Percentiles rank a stretch among this genome's conserved stretches.
These are phyloP conservation scores for Talaromyces verruculosus DNA, from an alignment of 2,329 filamentous ascomycete species.

Conservation along the genomic window DNA sequence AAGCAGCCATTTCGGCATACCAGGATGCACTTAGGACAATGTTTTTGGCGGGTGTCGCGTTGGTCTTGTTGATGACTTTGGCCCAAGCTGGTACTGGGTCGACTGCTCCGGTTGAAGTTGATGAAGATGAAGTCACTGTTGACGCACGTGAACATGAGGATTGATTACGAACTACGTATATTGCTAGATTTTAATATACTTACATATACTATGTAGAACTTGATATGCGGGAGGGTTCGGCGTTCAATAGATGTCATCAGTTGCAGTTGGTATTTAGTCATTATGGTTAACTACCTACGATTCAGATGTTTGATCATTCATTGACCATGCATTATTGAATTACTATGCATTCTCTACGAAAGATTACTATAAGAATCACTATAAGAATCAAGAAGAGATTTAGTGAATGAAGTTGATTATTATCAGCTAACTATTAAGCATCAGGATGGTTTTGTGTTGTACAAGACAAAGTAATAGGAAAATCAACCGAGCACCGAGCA, in stretches of 20 bases:
- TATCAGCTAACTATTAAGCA: slow-evolving; percentile 3
- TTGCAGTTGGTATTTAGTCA: neutral
- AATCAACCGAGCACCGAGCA: slow-evolving; percentile 5
- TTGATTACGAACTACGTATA: neutral
- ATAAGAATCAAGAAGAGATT: neutral
- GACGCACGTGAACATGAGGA: neutral
- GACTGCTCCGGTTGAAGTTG: slow-evolving; percentile 36
- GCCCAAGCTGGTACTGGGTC: slow-evolving; percentile 62
- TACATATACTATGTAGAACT: neutral
- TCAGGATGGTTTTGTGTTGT: neutral
- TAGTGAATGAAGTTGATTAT: slow-evolving; percentile 6
- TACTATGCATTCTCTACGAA: neutral
- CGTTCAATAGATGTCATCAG: neutral
- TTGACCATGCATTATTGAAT: neutral
- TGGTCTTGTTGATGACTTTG: slow-evolving; percentile 52
- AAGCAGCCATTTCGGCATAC: slow-evolving; percentile 56
- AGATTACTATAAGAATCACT: neutral
- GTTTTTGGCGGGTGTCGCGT: slow-evolving; percentile 52
- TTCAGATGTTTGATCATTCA: neutral
- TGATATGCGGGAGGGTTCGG: neutral
- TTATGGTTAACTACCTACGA: neutral
- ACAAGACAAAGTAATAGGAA: neutral
- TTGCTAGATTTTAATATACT: neutral
- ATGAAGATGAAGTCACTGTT: neutral
- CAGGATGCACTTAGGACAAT: slow-evolving; percentile 54